Evolutionary conservation across 2,329 filamentous ascomycete genomes (phyloP).

Genomic region (Ophiostoma angusticollis): DNA sequence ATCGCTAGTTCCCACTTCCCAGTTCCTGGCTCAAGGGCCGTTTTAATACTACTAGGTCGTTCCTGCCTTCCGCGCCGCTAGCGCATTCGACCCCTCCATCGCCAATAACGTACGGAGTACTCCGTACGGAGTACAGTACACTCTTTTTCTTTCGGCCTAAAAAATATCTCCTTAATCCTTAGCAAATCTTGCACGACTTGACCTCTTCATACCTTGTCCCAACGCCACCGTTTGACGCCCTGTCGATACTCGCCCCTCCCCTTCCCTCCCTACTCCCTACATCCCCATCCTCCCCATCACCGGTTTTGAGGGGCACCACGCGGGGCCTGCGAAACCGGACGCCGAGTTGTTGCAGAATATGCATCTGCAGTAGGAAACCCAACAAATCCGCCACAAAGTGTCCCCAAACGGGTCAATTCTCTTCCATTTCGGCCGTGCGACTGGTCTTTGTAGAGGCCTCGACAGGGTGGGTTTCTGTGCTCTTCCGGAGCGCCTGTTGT

Average conservation of each 20-base stretch:
- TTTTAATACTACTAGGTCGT: not conserved
- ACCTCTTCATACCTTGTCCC: too few relatives aligned
- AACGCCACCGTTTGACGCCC: too few relatives aligned
- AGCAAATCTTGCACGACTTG: too few relatives aligned
- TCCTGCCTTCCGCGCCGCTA: constrained; percentile 2
- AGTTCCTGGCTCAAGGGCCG: not conserved
- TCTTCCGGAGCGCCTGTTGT: too few relatives aligned
- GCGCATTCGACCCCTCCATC: constrained; percentile 7
- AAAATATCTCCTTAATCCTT: constrained; percentile 3
- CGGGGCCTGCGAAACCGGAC: too few relatives aligned
- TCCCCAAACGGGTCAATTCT: not conserved
- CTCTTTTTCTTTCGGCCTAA: not conserved
- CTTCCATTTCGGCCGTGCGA: not conserved
- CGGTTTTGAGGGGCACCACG: too few relatives aligned
- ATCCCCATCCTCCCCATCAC: too few relatives aligned
- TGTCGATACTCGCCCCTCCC: too few relatives aligned
- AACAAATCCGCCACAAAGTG: not conserved
- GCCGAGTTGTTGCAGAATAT: constrained; percentile 2
- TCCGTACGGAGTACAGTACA: too few relatives aligned
- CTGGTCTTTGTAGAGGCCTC: too few relatives aligned
- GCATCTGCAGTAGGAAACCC: constrained; percentile 1
- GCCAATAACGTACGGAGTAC: not conserved
- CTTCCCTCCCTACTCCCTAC: too few relatives aligned
- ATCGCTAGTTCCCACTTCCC: not conserved
- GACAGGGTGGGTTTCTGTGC: too few relatives aligned